Base-by-base conservation (phyloP, 306 rosid species). In the Dicorynia guianensis region DNA sequence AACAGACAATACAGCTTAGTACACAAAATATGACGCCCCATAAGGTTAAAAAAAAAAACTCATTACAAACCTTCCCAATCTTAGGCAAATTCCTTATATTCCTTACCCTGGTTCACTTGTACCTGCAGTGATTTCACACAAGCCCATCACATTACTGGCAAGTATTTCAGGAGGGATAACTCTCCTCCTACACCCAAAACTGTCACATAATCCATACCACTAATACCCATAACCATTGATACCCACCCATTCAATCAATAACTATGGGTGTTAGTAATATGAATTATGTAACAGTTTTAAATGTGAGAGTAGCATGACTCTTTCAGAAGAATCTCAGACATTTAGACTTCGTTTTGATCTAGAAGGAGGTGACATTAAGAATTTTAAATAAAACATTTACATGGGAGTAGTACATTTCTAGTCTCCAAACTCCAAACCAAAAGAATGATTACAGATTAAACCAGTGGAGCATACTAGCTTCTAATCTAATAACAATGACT, bases 71-170 rank as follows among this genome's bases (percentile, higher is more conserved):
- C 68, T 39, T n/a, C 18, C 30, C 30, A 25, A 25, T 25, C 30
- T 25, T 42, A 33, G 71, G 40, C 63, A 63, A 25, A 76, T 20
- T 58, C 78, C 44, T 72, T 62, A 17, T 2, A 76, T 20, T 58
- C 78, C 44, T 72, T 62, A 17, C 30, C 74, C 57, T 34, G 55
- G 54, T 72, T 42, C 46, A 47, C 59, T 35, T 69, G 63, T 44
- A 55, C 74, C 73, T 82, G 83, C 69, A 78, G 55, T 67, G 69
- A 74, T 36, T 73, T 20, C 65, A 36, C 76, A 43, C 67, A 55
- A 40, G 44, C 48, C 63, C 19, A 66, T 76, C 66, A 65, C 72
- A 48, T 75, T 25, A 25, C 30, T 25, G 43, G 56, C 72, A 52
- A 79, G 79, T 64, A 58, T 33, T 72, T 47, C 48, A 67, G 40